phyloP scores from a whole-genome alignment of 306 rosid genomes.

The Pyrus bretschneideri region DNA sequence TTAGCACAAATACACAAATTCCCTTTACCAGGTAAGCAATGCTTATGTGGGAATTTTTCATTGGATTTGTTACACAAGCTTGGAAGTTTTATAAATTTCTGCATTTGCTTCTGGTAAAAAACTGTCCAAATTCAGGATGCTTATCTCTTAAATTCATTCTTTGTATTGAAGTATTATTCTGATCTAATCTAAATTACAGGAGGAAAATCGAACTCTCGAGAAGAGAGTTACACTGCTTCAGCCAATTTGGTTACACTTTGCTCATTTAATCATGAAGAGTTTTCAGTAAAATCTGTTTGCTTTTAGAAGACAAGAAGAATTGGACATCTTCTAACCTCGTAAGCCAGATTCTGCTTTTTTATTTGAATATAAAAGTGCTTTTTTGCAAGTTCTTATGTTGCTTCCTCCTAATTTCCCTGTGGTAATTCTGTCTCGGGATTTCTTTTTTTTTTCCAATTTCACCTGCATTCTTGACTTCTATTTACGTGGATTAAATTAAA shows the following conservation, averaged over 20 bases:
- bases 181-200: not conserved
- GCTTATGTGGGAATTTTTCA: not conserved
- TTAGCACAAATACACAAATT: not conserved
- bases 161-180: not conserved
- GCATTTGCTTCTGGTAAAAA: not conserved
- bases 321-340: not conserved
- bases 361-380: not conserved
- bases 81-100: not conserved
- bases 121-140: not conserved
- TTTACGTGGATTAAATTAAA: not conserved
- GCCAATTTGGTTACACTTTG: rapidly evolving
- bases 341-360: not conserved
- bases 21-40: not conserved
- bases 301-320: not conserved
- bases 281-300: not conserved
- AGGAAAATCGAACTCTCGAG: not conserved
- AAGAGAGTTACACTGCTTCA: not conserved
- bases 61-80: not conserved
- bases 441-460: not conserved
- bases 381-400: not conserved
- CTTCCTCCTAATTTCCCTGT: not conserved
- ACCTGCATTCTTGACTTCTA: not conserved
- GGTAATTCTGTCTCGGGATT: not conserved
- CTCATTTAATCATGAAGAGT: not conserved
- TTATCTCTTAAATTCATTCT: not conserved